Evolutionary conservation across 805 yeast genomes (phyloP).

Genomic region (Komagataella pastoris): DNA sequence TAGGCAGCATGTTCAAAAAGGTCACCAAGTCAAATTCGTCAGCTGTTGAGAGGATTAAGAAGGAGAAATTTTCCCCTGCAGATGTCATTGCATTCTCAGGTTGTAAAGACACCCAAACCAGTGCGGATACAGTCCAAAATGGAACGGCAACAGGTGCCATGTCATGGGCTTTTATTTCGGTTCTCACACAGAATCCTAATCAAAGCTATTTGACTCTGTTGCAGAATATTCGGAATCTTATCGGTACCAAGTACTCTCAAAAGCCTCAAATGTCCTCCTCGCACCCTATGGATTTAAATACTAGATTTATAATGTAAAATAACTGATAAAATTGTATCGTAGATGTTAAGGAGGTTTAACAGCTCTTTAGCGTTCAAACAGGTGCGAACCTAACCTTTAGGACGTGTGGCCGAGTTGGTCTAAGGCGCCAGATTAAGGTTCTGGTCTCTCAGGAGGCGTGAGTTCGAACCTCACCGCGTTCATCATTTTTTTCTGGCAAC

Average conservation of each 20-base stretch:
- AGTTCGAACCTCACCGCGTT: slow-evolving; percentile 18
- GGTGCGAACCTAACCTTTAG: slow-evolving; percentile 1
- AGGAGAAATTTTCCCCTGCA: slow-evolving; percentile 49
- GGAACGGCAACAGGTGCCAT: slow-evolving; percentile 65
- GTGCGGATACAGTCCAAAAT: slow-evolving; percentile 54
- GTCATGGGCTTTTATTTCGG: slow-evolving; percentile 59
- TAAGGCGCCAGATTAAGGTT: slow-evolving; percentile 16
- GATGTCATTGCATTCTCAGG: slow-evolving; percentile 64
- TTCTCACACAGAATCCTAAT: slow-evolving; percentile 40
- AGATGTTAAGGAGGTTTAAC: too few relatives aligned
- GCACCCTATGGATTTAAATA: slow-evolving; percentile 60
- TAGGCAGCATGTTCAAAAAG: slow-evolving; percentile 19
- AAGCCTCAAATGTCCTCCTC: slow-evolving; percentile 74
- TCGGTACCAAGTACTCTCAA: slow-evolving; percentile 57
- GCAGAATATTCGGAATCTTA: slow-evolving; percentile 54
- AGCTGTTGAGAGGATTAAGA: slow-evolving; percentile 21
- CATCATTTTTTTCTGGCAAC: slow-evolving; percentile 6
- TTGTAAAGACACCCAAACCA: slow-evolving; percentile 62
- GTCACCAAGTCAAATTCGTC: slow-evolving; percentile 19
- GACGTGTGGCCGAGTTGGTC: slow-evolving; percentile 18
- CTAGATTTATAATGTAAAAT: slow-evolving; percentile 20
- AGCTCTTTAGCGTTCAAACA: not conserved
- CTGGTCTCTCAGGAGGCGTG: slow-evolving; percentile 16
- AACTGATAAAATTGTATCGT: not conserved
- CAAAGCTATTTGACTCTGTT: slow-evolving; percentile 60